Evolutionary conservation across 2,329 filamentous ascomycete genomes (phyloP).

Genomic region (Hirsutella rhossiliensis): DNA sequence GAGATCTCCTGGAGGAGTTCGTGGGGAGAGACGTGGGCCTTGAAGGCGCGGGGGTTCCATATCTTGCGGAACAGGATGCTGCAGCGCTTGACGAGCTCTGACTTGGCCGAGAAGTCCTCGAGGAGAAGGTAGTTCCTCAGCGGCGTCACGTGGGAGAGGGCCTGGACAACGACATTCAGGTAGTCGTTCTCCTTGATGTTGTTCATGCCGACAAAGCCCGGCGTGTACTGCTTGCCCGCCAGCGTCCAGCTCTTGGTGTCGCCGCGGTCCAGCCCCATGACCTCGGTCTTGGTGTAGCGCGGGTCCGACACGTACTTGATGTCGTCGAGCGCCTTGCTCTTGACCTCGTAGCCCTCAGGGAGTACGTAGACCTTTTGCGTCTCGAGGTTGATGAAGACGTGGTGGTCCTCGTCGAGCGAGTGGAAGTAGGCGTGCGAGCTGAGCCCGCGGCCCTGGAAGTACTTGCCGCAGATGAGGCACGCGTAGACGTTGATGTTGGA

Average conservation of each 20-base stretch:
- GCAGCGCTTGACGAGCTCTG: slow-evolving; percentile 79
- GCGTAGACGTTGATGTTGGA: slow-evolving; percentile 99
- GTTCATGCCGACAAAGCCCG: slow-evolving; percentile 97
- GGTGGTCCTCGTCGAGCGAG: slow-evolving; percentile 85
- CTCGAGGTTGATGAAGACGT: slow-evolving; percentile 97
- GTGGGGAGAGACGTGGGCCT: slow-evolving; percentile 91
- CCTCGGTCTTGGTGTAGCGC: slow-evolving; percentile 67
- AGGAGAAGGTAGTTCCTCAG: slow-evolving; percentile 87
- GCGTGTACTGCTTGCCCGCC: slow-evolving; percentile 72
- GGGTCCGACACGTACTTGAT: slow-evolving; percentile 98
- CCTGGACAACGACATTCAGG: slow-evolving; percentile 87
- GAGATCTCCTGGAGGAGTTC: slow-evolving; percentile 93
- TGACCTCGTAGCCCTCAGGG: slow-evolving; percentile 94
- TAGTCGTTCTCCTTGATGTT: slow-evolving; percentile 99
- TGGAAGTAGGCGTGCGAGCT: slow-evolving; percentile 98
- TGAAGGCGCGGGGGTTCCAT: slow-evolving; percentile 95
- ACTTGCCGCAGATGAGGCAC: slow-evolving; percentile 93
- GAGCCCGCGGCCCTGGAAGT: slow-evolving; percentile 86
- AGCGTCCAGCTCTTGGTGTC: slow-evolving; percentile 60
- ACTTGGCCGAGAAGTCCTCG: slow-evolving; percentile 58
- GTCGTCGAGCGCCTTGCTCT: slow-evolving; percentile 87
- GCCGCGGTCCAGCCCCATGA: slow-evolving; percentile 63
- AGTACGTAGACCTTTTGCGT: slow-evolving; percentile 84
- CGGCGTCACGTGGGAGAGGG: slow-evolving; percentile 78
- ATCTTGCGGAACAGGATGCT: slow-evolving; percentile 89